Base-by-base conservation (phyloP, 2,329 filamentous ascomycete genomes). In the Exophiala spinifera region DNA sequence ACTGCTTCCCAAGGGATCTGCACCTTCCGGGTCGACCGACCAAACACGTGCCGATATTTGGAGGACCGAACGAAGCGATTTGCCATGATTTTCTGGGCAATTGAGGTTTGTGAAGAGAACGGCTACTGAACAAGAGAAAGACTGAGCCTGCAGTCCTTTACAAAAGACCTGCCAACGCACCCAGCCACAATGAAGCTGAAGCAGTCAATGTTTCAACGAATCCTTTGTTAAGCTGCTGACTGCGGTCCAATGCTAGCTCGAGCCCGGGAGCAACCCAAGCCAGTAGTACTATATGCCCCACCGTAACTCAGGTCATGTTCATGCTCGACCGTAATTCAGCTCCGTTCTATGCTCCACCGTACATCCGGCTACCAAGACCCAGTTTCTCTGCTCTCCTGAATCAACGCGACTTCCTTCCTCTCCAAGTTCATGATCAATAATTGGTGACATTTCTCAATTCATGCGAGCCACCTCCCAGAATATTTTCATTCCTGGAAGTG, bases 1-100 rank as follows among this genome's bases (percentile, higher is more conserved):
- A 44, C 33, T n/a, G 28, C 37, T 36, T 45, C 33, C 42, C 23
- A 36, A 37, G 44, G 57, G 51, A 17, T 46, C 19, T 58, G 62
- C 74, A 82, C 82, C 79, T 96, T 96, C 75, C 89, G 87, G 63
- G 91, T 95, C 60, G 90, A 78, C 76, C 95, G 94, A 72, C 94
- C 94, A 79, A 96, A 99, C 77, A 99, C 88, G 81, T 99, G 94
- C 80, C 85, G 83, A 74, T 87, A 88, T 72, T 88, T 88, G 68
- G 84, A 87, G 64, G 84, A 81, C 74, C 85, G 81, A 68, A 88
- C 85, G 72, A 88, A 88, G 69, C 85, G 82, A 67, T 84, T 84
- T 65, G 84, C 81, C 85, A 88, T 88, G 53, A 20, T 51, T 49
- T 21, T 25, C 39, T 25, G 25, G 11, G 31, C 42, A 31, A 48